phyloP scores from a whole-genome alignment of 2,329 filamentous ascomycete genomes.

The Aspergillus quadricinctus region DNA sequence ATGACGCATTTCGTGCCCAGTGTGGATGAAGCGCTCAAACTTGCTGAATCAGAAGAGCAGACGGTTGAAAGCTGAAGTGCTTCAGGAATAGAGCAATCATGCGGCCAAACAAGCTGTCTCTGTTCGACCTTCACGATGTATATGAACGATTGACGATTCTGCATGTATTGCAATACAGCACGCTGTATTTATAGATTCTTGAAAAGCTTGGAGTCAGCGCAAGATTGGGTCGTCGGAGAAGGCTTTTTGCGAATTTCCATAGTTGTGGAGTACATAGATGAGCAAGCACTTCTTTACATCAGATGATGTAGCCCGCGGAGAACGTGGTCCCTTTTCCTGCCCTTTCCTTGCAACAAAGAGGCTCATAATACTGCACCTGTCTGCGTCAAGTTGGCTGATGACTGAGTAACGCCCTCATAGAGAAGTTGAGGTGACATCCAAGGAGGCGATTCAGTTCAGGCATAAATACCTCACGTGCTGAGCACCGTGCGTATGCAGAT shows the following conservation, averaged over 20 bases:
- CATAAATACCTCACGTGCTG: no score
- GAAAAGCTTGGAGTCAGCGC: neutral
- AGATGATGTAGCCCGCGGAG: neutral
- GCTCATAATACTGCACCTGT: no score
- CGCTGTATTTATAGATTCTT: neutral
- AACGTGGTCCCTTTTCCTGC: neutral
- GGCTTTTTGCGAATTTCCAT: neutral
- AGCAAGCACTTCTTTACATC: neutral
- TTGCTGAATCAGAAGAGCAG: slow-evolving; percentile 68
- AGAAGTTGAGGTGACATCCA: neutral
- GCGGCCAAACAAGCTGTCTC: neutral
- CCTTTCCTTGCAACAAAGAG: neutral
- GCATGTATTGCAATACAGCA: neutral
- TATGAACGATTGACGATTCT: slow-evolving; percentile 3
- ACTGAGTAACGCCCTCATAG: neutral
- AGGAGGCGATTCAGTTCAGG: neutral
- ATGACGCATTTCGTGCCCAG: slow-evolving; percentile 71
- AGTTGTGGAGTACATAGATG: neutral
- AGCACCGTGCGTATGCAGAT: neutral
- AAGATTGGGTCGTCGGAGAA: neutral
- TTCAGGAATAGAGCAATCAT: neutral
- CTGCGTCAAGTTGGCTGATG: neutral
- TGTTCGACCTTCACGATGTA: neutral
- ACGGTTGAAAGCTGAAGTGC: slow-evolving; percentile 30
- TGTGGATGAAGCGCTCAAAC: slow-evolving; percentile 76